A percentile compares a stretch with the other conserved stretches of the same genome.
Evolutionary conservation across 768 basidiomycete species (phyloP).

Genomic region (Mycena galopus): DNA sequence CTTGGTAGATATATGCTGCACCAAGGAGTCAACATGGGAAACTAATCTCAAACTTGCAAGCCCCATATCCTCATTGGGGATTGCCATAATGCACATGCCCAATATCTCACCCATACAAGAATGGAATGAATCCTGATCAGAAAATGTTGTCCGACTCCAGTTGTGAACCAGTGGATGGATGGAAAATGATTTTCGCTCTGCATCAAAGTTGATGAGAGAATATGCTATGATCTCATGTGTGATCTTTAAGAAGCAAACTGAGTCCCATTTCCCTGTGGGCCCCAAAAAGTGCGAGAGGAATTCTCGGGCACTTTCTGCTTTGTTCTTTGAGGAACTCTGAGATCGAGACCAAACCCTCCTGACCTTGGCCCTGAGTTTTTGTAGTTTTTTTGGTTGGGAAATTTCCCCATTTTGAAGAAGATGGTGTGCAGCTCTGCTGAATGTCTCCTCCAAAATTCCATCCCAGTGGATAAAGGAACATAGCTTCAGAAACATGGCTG

Average conservation of each 20-base stretch:
- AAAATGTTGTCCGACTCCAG: not conserved
- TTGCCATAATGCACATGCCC: not conserved
- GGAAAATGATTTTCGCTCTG: not conserved
- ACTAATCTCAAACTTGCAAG: not conserved
- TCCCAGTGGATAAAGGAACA: not conserved
- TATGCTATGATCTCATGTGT: not conserved
- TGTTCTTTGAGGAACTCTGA: not conserved
- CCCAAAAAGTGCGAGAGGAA: not conserved
- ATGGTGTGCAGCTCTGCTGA: not conserved
- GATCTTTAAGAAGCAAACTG: not conserved
- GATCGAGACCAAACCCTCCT: no score
- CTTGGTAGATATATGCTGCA: not conserved
- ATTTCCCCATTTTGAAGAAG: no score
- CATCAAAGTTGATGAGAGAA: conserved; percentile 1
- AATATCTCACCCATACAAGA: not conserved
- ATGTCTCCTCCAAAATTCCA: not conserved
- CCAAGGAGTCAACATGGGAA: not conserved
- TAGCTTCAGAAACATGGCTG: not conserved
- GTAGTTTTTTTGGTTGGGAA: no score
- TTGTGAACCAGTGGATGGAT: conserved; percentile 1
- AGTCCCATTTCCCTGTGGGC: not conserved
- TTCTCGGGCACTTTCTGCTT: not conserved
- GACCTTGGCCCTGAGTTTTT: no score
- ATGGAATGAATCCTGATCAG: not conserved
- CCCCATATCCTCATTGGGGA: not conserved